Conservation (phyloP, 176 grass and related monocot genomes). For the Ensete glaucum region DNA sequence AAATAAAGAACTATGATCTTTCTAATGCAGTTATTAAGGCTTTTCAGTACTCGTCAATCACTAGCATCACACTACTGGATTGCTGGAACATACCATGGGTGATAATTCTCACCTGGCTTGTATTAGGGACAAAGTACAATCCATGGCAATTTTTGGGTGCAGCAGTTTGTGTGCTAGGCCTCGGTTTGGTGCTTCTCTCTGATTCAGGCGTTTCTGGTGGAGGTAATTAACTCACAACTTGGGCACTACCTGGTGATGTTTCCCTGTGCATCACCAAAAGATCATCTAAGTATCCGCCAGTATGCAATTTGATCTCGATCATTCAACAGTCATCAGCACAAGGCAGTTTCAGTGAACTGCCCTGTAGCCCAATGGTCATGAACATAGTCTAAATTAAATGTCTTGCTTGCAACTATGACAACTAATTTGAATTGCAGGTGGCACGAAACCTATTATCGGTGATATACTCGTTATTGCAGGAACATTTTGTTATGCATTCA, state of each 20-base stretch:
- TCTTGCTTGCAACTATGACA: neutral
- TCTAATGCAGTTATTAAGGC: slow-evolving; percentile 48
- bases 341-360: too few relatives aligned
- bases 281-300: too few relatives aligned
- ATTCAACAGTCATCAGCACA: too few relatives aligned
- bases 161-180: slow-evolving; percentile 42
- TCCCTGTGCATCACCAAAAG: too few relatives aligned
- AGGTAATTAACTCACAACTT: slow-evolving; percentile 16
- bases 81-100: slow-evolving; percentile 79
- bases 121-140: slow-evolving; percentile 52
- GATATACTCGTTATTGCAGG: slow-evolving; percentile 58
- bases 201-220: slow-evolving; percentile 27
- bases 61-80: slow-evolving; percentile 62
- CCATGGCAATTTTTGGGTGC: slow-evolving; percentile 48
- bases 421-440: slow-evolving; percentile 17
- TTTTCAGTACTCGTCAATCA: slow-evolving; percentile 70
- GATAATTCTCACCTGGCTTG: slow-evolving; percentile 60
- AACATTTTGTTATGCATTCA: slow-evolving; percentile 61
- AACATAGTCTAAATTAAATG: neutral
- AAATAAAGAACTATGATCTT: too few relatives aligned
- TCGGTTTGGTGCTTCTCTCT: slow-evolving; percentile 64
- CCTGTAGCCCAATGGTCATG: too few relatives aligned
- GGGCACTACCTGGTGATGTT: too few relatives aligned
- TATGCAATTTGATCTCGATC: too few relatives aligned
- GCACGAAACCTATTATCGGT: slow-evolving; percentile 50